phyloP scores from a whole-genome alignment of 1,139 yeast species.

The Geotrichum histeridarum region DNA sequence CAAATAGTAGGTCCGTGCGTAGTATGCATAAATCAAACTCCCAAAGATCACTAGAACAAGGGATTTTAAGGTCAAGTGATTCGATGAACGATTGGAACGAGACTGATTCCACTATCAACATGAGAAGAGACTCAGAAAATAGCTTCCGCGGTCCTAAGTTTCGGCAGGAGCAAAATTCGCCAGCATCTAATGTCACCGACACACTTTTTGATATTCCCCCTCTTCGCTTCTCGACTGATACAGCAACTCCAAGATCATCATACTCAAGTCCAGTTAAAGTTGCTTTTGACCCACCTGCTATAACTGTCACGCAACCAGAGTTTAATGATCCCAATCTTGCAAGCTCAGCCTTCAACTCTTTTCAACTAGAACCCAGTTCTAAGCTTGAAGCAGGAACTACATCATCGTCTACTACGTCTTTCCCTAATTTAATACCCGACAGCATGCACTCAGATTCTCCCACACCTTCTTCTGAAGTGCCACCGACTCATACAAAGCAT shows the following conservation, averaged over 20 bases:
- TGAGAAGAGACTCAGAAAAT: neutral
- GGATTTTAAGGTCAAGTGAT: neutral
- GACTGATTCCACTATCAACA: neutral
- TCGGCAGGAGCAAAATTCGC: neutral
- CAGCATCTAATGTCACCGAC: neutral
- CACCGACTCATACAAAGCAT: neutral
- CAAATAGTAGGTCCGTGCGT: neutral
- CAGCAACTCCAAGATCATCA: constrained; percentile 3
- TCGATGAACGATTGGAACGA: neutral
- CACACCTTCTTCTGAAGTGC: neutral
- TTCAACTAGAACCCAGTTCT: neutral
- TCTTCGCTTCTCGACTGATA: constrained; percentile 8
- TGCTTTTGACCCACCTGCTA: constrained; percentile 5
- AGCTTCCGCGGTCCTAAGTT: neutral
- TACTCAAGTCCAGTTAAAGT: constrained; percentile 10
- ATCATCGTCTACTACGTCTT: neutral
- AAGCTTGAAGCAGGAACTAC: neutral
- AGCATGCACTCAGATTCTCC: neutral
- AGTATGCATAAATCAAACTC: neutral
- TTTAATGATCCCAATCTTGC: neutral
- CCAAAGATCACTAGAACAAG: neutral
- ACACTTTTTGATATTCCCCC: neutral
- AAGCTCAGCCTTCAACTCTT: neutral
- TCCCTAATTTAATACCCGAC: neutral
- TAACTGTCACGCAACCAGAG: neutral